Evolutionary conservation across 1,284 basidiomycete genomes (phyloP), one percentile per base, ranked within the genome.

Genomic region (Ceratobasidium sp.): DNA sequence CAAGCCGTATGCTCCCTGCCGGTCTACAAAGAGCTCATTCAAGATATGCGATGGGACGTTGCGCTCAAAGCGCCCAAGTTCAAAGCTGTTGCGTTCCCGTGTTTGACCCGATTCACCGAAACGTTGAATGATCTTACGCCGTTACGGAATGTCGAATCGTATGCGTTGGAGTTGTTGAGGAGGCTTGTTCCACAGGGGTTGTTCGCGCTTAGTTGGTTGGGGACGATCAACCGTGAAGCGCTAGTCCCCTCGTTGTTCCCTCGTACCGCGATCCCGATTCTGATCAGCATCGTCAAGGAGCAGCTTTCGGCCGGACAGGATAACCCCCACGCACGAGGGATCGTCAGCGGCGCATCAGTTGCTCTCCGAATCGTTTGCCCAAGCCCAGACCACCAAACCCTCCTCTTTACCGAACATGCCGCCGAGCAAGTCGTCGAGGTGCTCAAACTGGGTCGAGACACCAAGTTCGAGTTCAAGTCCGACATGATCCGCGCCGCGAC

Each of bases 391-490:
- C 73, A 75, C 50, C 73, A 66, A 66, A 26, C 62, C 12, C 15
- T 64, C 15, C 44, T 75, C 9, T 75, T 75, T 15, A 75, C 61
- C 48, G 48, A 54, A n/a, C 33, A n/a, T 3, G 64, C 61, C 23
- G 73, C 73, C 48, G 73, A 75, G 17, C 23, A 52, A 5, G 50
- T 75, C 7, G 26, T 75, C 38, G 61, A 66, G 20, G 62, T 75
- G 3, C 62, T 75, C 26, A 61, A 75, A 50, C 73, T 75, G 2
- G 73, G 73, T 10, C 61, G 73, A 23, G 73, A 75, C 15, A 61
- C 73, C 17, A 75, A 65, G 28, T 75, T 75, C 50, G 73, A 75
- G 73, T 75, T 75, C 73, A 75, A 75, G 73, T 42, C 73, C 50
- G 73, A 75, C 33, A 75, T 75, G 73, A 75, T 75, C 23, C 61